These are phyloP conservation scores for Cryphonectria naterciae DNA, from an alignment of 2,329 filamentous ascomycete species.

Conservation along the genomic window DNA sequence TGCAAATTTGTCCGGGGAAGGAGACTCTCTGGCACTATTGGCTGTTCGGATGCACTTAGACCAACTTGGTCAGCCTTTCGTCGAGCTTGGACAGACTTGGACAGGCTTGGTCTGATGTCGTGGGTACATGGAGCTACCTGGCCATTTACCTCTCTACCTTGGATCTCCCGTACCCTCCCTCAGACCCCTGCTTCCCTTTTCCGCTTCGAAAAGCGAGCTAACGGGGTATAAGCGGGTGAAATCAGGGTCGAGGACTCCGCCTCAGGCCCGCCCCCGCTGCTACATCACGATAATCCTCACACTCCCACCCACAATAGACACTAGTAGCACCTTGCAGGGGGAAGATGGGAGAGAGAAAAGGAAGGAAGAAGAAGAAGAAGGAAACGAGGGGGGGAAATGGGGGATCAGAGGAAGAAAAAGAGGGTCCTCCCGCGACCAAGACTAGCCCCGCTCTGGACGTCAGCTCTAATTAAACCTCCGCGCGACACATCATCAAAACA, in stretches of 20 bases:
- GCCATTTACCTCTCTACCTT: background rate
- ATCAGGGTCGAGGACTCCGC: background rate
- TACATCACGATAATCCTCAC: background rate
- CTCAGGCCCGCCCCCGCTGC: background rate
- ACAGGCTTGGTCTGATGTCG: background rate
- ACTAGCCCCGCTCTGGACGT: background rate
- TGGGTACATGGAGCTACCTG: background rate
- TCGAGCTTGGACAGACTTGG: too few relatives aligned
- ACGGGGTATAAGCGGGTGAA: background rate
- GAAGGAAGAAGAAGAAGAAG: background rate
- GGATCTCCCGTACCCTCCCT: background rate
- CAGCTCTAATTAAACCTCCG: background rate
- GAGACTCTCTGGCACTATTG: background rate
- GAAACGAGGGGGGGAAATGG: too few relatives aligned
- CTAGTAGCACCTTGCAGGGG: too few relatives aligned
- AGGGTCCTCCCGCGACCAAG: background rate
- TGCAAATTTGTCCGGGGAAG: background rate
- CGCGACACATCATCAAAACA: too few relatives aligned
- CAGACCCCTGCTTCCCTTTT: background rate
- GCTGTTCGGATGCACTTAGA: background rate
- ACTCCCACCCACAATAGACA: background rate
- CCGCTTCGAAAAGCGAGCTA: background rate
- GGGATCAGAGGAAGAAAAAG: background rate
- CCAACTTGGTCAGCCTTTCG: too few relatives aligned
- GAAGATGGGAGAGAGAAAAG: background rate